Evolutionary conservation across 495 filamentous ascomycete genomes (phyloP).

Genomic region (Aspergillus haitiensis): DNA sequence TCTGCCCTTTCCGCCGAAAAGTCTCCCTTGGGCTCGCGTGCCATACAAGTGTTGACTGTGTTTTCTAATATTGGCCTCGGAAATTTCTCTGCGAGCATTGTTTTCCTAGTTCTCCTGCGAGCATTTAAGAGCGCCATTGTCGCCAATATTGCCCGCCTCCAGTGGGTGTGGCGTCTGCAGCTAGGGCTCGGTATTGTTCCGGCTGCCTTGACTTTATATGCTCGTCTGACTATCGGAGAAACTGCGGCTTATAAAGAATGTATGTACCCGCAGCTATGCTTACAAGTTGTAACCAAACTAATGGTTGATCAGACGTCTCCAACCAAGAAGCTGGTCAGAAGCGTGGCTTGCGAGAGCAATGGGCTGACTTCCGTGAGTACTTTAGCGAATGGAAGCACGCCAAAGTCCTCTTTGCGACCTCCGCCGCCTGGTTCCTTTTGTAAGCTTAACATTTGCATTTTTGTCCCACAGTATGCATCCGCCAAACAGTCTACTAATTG

Average conservation of each 20-base stretch:
- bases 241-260: slow-evolving; percentile 1
- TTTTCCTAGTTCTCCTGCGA: not conserved
- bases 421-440: slow-evolving; percentile 29
- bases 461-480: not conserved
- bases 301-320: not conserved
- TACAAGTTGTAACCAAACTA: not conserved
- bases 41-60: not conserved
- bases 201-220: not conserved
- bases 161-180: slow-evolving; percentile 4
- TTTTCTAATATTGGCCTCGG: slow-evolving; percentile 1
- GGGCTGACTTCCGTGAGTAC: slow-evolving; percentile 25
- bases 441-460: not conserved
- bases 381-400: slow-evolving; percentile 27
- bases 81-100: not conserved
- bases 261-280: not conserved
- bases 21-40: not conserved
- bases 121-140: not conserved
- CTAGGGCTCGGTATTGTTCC: not conserved
- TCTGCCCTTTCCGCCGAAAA: not conserved
- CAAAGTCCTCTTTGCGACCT: slow-evolving; percentile 25
- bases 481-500: not conserved
- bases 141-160: not conserved
- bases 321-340: slow-evolving; percentile 1
- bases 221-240: not conserved
- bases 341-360: not conserved